Conservation (phyloP, 495 filamentous ascomycete genomes). For the Podospora bellae-mahoneyi region DNA sequence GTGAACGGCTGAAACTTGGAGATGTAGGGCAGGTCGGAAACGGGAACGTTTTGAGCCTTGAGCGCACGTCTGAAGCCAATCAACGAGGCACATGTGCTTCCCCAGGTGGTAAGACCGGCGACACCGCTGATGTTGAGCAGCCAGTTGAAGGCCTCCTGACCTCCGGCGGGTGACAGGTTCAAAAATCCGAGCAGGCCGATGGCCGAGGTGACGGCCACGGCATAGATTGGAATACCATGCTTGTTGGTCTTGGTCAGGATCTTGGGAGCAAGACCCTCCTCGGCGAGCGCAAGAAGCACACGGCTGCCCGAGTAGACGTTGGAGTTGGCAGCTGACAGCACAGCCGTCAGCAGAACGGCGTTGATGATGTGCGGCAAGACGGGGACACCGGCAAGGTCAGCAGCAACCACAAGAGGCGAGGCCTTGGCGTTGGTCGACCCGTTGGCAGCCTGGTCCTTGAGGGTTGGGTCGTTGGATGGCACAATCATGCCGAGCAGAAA, state of each 20-base stretch:
- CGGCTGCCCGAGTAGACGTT: conserved; percentile 61
- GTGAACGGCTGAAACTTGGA: conserved; percentile 58
- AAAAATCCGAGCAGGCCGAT: conserved; percentile 54
- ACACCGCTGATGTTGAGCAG: conserved; percentile 60
- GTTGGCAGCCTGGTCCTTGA: conserved; percentile 36
- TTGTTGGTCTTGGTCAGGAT: conserved; percentile 41
- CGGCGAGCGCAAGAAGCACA: conserved; percentile 60
- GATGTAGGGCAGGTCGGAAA: conserved; percentile 52
- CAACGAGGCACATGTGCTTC: conserved; percentile 56
- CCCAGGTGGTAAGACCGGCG: conserved; percentile 67
- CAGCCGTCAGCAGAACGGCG: conserved; percentile 62
- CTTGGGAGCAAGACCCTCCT: conserved; percentile 58
- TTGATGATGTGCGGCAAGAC: conserved; percentile 70
- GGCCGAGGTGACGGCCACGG: conserved; percentile 40
- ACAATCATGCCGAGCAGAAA: conserved; percentile 68
- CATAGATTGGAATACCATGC: conserved; percentile 42
- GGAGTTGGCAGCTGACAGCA: conserved; percentile 54
- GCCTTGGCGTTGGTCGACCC: conserved; percentile 52
- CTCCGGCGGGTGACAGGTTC: conserved; percentile 46
- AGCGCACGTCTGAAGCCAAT: conserved; percentile 60
- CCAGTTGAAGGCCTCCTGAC: conserved; percentile 56
- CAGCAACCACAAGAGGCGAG: conserved; percentile 70
- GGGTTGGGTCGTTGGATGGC: conserved; percentile 48
- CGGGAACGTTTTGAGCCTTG: conserved; percentile 54
- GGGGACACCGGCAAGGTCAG: conserved; percentile 59